These are phyloP conservation scores for Ganoderma sinense DNA, from an alignment of 1,284 basidiomycete genomes.

Conservation along the genomic window DNA sequence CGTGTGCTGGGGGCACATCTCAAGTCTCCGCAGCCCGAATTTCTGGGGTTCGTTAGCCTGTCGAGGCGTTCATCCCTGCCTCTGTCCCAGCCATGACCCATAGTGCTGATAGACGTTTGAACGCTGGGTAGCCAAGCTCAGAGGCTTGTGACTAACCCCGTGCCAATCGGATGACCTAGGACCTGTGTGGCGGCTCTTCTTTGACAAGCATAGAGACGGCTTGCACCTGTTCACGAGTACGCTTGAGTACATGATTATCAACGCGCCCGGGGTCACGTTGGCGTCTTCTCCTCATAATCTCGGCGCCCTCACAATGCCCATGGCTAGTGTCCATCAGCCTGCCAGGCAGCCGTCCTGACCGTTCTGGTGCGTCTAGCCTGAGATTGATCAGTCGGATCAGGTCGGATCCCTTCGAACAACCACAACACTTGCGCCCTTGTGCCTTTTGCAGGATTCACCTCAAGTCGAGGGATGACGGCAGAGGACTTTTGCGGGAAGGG, in stretches of 20 bases:
- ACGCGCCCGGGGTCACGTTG: background rate
- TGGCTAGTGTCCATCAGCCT: background rate
- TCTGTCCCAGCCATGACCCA: background rate
- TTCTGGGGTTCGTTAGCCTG: background rate
- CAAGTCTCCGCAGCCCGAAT: background rate
- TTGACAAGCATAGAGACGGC: background rate
- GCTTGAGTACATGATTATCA: background rate
- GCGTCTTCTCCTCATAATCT: background rate
- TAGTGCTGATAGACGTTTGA: background rate
- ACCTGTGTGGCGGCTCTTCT: background rate
- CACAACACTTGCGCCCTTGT: no score
- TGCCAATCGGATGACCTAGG: background rate
- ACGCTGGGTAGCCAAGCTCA: background rate
- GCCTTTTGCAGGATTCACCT: background rate
- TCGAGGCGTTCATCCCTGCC: no score
- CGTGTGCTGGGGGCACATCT: background rate
- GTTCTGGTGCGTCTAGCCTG: background rate
- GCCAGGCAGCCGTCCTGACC: background rate
- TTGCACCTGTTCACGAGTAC: background rate
- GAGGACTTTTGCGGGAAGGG: constrained; percentile 27
- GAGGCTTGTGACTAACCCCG: background rate
- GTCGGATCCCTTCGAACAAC: no score
- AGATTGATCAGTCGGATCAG: background rate
- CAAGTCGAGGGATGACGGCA: constrained; percentile 4
- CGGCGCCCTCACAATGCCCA: background rate